These are phyloP conservation scores for Lyophyllum atratum DNA, from an alignment of 768 basidiomycete genomes.

Conservation along the genomic window DNA sequence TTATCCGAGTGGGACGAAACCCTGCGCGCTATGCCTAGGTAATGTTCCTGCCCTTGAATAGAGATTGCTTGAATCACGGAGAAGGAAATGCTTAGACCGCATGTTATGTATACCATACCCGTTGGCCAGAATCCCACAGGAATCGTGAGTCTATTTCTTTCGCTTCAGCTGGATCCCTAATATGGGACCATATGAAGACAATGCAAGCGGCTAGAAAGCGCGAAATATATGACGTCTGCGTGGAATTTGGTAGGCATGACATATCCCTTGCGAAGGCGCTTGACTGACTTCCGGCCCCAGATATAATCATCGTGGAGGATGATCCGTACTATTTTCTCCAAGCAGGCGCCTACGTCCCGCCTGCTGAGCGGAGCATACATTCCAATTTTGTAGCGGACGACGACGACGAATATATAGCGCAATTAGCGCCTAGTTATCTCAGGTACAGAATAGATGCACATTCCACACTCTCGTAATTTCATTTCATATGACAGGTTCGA, in stretches of 20 bases:
- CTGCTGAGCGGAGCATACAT: background rate
- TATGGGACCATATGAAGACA: constrained; percentile 37
- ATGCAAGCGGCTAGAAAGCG: constrained; percentile 67
- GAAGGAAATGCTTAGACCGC: constrained; percentile 47
- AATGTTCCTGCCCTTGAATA: constrained; percentile 10
- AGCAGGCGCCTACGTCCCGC: constrained; percentile 53
- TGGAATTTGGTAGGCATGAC: constrained; percentile 62
- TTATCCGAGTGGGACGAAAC: constrained; percentile 68
- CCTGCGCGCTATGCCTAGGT: constrained; percentile 58
- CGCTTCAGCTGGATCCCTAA: background rate
- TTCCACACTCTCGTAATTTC: background rate
- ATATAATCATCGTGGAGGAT: constrained; percentile 81
- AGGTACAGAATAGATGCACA: constrained; percentile 32
- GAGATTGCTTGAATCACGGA: background rate
- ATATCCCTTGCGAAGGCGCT: background rate
- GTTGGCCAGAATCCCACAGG: constrained; percentile 89
- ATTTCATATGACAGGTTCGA: constrained; percentile 52
- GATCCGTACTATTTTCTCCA: constrained; percentile 84
- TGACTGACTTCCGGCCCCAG: constrained; percentile 28
- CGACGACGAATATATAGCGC: constrained; percentile 52
- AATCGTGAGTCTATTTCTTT: constrained; percentile 43
- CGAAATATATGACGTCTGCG: constrained; percentile 80
- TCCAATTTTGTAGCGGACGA: constrained; percentile 14
- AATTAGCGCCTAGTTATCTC: constrained; percentile 63
- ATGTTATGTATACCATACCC: constrained; percentile 74